Base-by-base conservation (phyloP, 257 asterid genomes). In the Solanum clarkiae region DNA sequence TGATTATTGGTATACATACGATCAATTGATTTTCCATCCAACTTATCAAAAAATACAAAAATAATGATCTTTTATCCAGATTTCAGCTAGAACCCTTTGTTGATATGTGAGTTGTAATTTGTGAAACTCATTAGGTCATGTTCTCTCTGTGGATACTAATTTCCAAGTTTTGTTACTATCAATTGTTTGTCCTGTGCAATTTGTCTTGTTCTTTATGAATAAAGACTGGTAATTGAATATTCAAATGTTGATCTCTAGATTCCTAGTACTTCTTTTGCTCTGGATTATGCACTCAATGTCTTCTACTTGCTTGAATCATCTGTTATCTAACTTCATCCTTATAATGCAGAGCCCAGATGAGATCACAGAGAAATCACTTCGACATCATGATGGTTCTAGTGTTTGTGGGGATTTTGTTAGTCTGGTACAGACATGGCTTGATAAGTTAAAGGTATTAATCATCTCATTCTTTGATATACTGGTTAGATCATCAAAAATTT, bases 301-400 rank as follows among this genome's bases (percentile, higher is more conserved):
- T 17, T 84, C 55, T 82, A 82, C 44, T 68, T 69, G 29, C 84
- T 85, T 44, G 49, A 62, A 59, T 72, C 56, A 24, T 55, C 72
- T 55, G 32, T 10, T 44, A 16, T 59, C 40, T 84, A 66, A 80
- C 57, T 83, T 51, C 17, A 26, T 80, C 86, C 81, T 82, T 7
- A 87, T 81, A 88, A 89, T 90, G 92, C 97, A 96, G 98, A 91
- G 96, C 87, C 89, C 93, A 75, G 97, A 95, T 83, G 99, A 96
- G 93, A 96, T 96, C 71, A 87, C 86, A 79, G 95, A 96, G 77
- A 96, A 92, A 90, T 92, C 98, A 65, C 98, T 96, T 75, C 86
- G 63, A 84, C 92, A 91, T 87, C 74, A 20, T 84, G 97, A 95
- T 89, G 97, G 97, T 85, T 91, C 95, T 85, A 89, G 87, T 55